Base-by-base conservation (phyloP, 2,329 filamentous ascomycete species). In the Ascochyta clinopodiicola region DNA sequence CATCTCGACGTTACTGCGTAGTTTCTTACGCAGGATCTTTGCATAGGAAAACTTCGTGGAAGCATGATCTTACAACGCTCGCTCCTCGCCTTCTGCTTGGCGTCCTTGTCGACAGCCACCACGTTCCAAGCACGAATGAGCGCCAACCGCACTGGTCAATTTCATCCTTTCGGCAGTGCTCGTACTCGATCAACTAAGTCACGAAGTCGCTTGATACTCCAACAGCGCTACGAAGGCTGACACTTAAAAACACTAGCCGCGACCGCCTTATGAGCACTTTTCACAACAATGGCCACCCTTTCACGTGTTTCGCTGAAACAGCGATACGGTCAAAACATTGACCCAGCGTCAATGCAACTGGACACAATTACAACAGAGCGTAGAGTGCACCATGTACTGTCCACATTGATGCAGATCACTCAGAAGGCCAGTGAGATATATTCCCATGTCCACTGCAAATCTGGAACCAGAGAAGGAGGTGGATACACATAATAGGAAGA, bases 151-250 rank as follows among this genome's bases (percentile, higher is more conserved):
- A 63, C 61, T 52, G 66, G 70, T 70, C 67, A 63, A 63, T 53
- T 61, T 55, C 46, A 53, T 49, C 34, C 36, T 27, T 50, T 45
- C 45, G 56, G 56, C 59, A 55, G 54, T 39, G 49, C 53, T 64
- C 61, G 64, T 65, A 65, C 68, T 62, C 48, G 51, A 39, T 69
- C 70, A 65, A 72, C 59, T 35, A 62, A 67, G 62, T 62, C 63
- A 58, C 61, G 55, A 63, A 74, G 63, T 62, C 61, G 47, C 60
- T 59, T 57, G 61, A 22, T 71, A 70, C 61, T 59, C 57, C 54
- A 74, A 74, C 56, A 51, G 49, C 44, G 71, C 67, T 22, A 51
- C 48, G 39, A 53, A 61, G 37, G 54, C 27, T 24, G 34, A 34
- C 12, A 15, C 45, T 48, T 37, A 56, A n/a, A 46, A 39, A 38